Conservation (phyloP, 495 filamentous ascomycete genomes). For the Neurospora hispaniola region DNA sequence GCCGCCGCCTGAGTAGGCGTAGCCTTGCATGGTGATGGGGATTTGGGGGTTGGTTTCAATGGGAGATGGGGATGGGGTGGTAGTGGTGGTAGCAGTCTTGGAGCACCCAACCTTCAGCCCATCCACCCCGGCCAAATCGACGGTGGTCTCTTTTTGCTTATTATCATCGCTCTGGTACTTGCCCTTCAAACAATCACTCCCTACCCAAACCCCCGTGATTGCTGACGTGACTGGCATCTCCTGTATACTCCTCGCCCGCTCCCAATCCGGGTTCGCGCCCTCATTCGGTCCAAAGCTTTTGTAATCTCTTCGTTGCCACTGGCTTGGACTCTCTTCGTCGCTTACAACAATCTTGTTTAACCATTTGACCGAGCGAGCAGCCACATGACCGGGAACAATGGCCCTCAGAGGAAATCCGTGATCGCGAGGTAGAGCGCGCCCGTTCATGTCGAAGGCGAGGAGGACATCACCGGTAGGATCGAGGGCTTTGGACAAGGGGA, state of each 20-base stretch:
- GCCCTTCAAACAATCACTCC: constrained; percentile 38
- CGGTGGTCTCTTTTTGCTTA: neutral
- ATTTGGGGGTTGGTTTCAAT: constrained; percentile 1
- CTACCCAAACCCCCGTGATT: constrained; percentile 32
- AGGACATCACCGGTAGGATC: constrained; percentile 48
- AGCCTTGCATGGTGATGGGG: constrained; percentile 39
- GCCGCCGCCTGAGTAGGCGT: constrained; percentile 51
- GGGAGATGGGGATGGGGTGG: constrained; percentile 2
- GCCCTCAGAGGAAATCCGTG: constrained; percentile 52
- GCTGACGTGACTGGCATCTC: constrained; percentile 51
- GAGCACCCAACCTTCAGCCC: constrained; percentile 11
- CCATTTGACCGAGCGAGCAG: constrained; percentile 57
- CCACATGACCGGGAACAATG: constrained; percentile 51
- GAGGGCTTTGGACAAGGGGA: constrained; percentile 45
- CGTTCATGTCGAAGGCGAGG: constrained; percentile 52
- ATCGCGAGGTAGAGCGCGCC: constrained; percentile 39
- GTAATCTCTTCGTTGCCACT: constrained; percentile 55
- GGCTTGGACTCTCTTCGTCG: constrained; percentile 44
- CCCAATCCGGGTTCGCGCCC: constrained; percentile 44
- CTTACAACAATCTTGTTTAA: constrained; percentile 48
- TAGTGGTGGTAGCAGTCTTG: neutral
- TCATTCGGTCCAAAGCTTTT: constrained; percentile 51
- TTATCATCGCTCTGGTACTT: neutral
- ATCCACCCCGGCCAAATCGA: constrained; percentile 11
- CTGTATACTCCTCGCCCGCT: constrained; percentile 41